Base-by-base conservation (phyloP, 2,329 filamentous ascomycete genomes). In the Cordyceps fumosorosea region DNA sequence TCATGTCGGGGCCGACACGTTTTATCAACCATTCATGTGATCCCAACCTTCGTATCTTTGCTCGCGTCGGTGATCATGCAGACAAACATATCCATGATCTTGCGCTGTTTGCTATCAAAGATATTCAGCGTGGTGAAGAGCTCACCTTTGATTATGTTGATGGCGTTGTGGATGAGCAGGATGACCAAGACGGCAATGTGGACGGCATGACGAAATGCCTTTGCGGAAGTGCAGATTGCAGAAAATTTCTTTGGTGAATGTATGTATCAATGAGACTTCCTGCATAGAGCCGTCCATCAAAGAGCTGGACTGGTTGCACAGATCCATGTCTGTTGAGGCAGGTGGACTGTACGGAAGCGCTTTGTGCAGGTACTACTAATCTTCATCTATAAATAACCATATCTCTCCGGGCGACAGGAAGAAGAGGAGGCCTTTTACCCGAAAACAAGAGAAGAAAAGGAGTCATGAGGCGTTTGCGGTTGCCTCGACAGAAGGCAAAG, bases 11-110 rank as follows among this genome's bases (percentile, higher is more conserved):
- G 0, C 89, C 89, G 0, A 90, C 89, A 0, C 83, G 90, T 3
- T 95, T 93, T 73, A 89, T 93, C 72, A 95, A 95, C 68, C 90
- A 95, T 72, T 89, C 84, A 2, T 93, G 90, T 71, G 84, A 90
- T 5, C 90, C 90, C 0, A 93, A 93, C 69, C 81, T 91, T 69
- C 81, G 88, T 16, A 90, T 92, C 64, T 93, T 93, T 73, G 89
- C 89, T 0, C 85, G 91, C 1, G 88, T 90, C 1, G 89, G 89
- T 56, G 90, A 93, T 69, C 87, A 90, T 64, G 84, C 88, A 0
- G 89, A 93, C 68, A 85, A 86, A 63, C 82, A 85, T 53, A 80
- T 93, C 7, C 91, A 93, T 71, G 89, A 92, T 64, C 76, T 93
- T 54, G 90, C 89, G 0, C 81, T 93, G 64, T 93, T 93, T 68